Base-by-base conservation (phyloP, 1,139 yeast species). In the Geotrichum restrictum region DNA sequence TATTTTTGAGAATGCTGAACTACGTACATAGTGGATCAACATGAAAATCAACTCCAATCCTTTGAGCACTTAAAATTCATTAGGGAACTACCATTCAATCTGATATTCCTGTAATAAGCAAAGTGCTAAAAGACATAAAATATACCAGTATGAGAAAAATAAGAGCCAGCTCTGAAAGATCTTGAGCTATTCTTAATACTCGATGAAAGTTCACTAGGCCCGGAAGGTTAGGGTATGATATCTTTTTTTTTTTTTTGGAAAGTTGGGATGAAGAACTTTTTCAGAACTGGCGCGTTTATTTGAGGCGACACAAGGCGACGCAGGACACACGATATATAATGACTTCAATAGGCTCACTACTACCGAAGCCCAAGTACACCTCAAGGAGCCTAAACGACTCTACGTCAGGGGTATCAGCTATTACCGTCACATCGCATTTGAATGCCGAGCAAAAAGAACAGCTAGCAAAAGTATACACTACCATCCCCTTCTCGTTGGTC, bases 351-450 rank as follows among this genome's bases (percentile, higher is more conserved):
- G 52, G 60, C 41, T 58, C 63, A 8, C 49, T 60, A 27, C 57
- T 63, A 22, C 66, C 66, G 13, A 59, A 56, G 22, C 66, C 66
- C 13, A 62, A 60, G 48, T 46, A 59, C 36, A 32, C 47, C 21
- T 46, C 53, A n/a, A 50, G 47, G 13, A 48, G 42, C 18, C 41
- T 36, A 13, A 53, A 52, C 13, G 45, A n/a, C 13, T 37, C 14
- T 24, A 24, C 22, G n/a, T 24, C 44, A 22, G 38, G 19, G 11
- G 11, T 31, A n/a, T 27, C 45, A 8, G 36, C 37, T 8, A 21
- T 44, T 13, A 44, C 42, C 6, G 48, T 56, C 13, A 47, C 56
- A 13, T 14, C 51, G 4, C 45, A 51, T 16, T 37, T 56, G 10
- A 42, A 29, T 24, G 52, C 46, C 5, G 39, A 51, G 3, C 56